Conservation (phyloP, 345 rosid genomes). For the Eucalyptus regnans region DNA sequence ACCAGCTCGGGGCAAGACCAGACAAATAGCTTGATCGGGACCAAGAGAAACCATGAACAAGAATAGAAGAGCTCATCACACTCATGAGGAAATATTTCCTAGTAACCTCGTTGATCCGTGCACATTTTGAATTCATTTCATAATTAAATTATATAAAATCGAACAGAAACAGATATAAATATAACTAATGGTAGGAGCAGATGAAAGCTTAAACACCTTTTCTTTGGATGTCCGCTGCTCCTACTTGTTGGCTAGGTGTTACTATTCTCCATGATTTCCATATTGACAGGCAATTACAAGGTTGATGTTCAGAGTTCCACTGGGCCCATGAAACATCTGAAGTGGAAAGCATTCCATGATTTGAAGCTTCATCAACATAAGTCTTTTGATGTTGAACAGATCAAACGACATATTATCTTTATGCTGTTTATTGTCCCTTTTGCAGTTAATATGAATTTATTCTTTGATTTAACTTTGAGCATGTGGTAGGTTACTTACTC, state of each 20-base stretch:
- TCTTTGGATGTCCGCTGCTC: too few species aligned
- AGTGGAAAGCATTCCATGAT: not conserved
- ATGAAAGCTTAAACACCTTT: not conserved
- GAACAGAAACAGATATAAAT: not conserved
- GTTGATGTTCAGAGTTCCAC: not conserved
- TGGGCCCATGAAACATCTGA: not conserved
- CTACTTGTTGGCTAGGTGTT: not conserved
- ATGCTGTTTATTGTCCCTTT: too few species aligned
- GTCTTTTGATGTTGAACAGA: too few species aligned
- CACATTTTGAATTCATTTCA: not conserved
- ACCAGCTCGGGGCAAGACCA: not conserved
- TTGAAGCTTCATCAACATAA: too few species aligned
- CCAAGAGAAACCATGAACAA: rapidly evolving
- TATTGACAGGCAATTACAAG: not conserved
- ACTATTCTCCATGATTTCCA: not conserved
- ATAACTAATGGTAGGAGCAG: not conserved
- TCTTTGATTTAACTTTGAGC: too few species aligned
- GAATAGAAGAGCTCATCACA: not conserved
- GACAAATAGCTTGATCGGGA: not conserved
- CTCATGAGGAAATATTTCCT: not conserved
- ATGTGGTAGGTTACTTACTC: too few species aligned
- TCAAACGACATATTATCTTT: too few species aligned
- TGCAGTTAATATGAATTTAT: too few species aligned
- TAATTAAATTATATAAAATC: too few species aligned
- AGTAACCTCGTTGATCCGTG: not conserved